Evolutionary conservation across 352 stramenopile species (phyloP), one percentile per base, ranked within the genome.

Genomic region (Pythium biforme): DNA sequence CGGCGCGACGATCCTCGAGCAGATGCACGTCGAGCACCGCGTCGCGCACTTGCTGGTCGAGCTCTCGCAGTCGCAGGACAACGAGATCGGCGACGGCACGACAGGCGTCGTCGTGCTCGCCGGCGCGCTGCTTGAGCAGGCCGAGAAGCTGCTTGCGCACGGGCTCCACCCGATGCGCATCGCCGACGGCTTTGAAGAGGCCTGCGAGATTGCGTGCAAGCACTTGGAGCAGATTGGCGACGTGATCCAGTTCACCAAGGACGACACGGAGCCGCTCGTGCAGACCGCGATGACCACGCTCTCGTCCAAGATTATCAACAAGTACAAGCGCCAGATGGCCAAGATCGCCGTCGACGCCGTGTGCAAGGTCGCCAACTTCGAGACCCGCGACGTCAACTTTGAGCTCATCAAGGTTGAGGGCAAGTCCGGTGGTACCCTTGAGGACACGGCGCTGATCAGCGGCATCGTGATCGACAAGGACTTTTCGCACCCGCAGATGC

Each of bases 381-480:
- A 99, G 69, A 96, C 97, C 31, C 88, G 97, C 26, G 97, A 99
- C 76, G 97, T 99, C 39, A 99, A 99, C 83, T 99, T 99, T 71
- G 97, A 99, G 58, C 91, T 99, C 79, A 99, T 99, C 82, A 99
- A 99, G 82, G 82, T 99, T 70, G 97, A 99, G 72, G 97, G 97
- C 61, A 99, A 99, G 78, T 82, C 97, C 0, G 98, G 98, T 31
- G 97, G 97, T 11, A 97, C 92, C 29, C 75, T 99, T 2, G 95
- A 98, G 62, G 97, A 99, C 55, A 99, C 98, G 26, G 85, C 97
- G 68, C 84, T 99, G 51, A 98, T 99, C 67, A 93, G 98, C 67
- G 98, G 98, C 33, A 98, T 99, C 60, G 96, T 99, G 39, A 97
- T 99, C 68, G 97, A 99, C 81, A 99, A 99, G 92, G 97, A 99